Evolutionary conservation across 495 filamentous ascomycete genomes (phyloP), one percentile per base, ranked within the genome.

Genomic region (Echria macrotheca): DNA sequence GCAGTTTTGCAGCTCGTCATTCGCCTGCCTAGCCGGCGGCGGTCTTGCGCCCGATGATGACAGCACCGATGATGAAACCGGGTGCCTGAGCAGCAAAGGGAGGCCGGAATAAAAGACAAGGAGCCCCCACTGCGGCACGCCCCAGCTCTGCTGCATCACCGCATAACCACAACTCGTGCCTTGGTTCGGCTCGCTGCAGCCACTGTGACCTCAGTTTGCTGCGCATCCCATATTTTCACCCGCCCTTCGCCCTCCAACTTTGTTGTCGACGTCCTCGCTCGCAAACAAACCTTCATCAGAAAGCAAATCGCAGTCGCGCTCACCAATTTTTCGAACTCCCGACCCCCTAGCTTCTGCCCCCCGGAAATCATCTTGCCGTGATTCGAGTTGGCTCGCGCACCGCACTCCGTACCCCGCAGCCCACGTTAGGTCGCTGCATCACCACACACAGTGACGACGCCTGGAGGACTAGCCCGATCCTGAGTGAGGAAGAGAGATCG

Each of bases 61-160:
- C 63, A 55, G 40, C n/a, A n/a, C n/a, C 39, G 46, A 65, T 64
- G 60, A 66, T 66, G 63, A 66, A 63, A 59, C 49, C 47, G 36
- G 53, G 44, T 55, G 58, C 47, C 47, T 52, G 54, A 60, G 52
- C 46, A 45, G 18, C 10, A 50, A 24, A 39, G 12, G 35, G 36
- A n/a, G 32, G 54, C 29, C 32, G 42, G 25, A 40, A 50, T 46
- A 52, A 55, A 41, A 22, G 43, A 50, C 28, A 22, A 32, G 14
- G 28, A 11, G 42, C 54, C 48, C 35, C 50, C 39, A 42, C 46
- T 32, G 28, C 37, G 29, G 37, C 31, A 43, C 50, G 40, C 46
- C 46, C 28, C 18, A 25, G 19, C 14, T 35, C 32, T n/a, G 15
- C 49, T 17, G 40, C 50, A 50, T 42, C 35, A 31, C 19, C 22